phyloP scores from a whole-genome alignment of 2,329 filamentous ascomycete species.

The Aphanoascus verrucosus region DNA sequence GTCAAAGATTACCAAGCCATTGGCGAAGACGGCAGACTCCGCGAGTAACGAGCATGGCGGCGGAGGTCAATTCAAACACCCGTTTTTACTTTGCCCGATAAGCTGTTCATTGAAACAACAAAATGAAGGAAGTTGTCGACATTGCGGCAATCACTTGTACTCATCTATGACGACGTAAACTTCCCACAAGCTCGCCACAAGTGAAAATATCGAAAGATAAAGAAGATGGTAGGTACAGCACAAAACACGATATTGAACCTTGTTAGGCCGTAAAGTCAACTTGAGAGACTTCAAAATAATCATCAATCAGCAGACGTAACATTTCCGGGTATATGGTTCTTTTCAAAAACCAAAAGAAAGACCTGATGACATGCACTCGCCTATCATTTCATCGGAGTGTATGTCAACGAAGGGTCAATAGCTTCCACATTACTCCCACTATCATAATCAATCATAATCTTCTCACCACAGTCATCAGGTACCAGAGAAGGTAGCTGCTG shows the following conservation, averaged over 20 bases:
- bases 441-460: conserved; percentile 6
- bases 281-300: neutral
- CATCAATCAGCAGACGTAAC: neutral
- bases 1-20: neutral
- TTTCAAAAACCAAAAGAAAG: neutral
- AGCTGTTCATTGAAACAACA: neutral
- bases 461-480: neutral
- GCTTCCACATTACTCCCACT: conserved; percentile 16
- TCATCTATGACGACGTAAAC: conserved; percentile 19
- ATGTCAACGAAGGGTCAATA: conserved; percentile 27
- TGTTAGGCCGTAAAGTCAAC: too few relatives aligned
- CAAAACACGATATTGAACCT: too few relatives aligned
- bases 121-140: conserved; percentile 14
- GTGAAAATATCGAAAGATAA: conserved; percentile 18
- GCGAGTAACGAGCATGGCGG: conserved; percentile 1
- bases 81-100: too few relatives aligned
- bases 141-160: conserved; percentile 13
- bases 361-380: neutral
- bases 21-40: neutral
- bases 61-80: conserved; percentile 12
- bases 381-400: conserved; percentile 13
- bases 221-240: too few relatives aligned
- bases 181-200: too few relatives aligned
- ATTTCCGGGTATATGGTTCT: neutral
- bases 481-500: neutral